Base-by-base conservation (phyloP, 2,329 filamentous ascomycete species). In the Venturiaceae sp. region DNA sequence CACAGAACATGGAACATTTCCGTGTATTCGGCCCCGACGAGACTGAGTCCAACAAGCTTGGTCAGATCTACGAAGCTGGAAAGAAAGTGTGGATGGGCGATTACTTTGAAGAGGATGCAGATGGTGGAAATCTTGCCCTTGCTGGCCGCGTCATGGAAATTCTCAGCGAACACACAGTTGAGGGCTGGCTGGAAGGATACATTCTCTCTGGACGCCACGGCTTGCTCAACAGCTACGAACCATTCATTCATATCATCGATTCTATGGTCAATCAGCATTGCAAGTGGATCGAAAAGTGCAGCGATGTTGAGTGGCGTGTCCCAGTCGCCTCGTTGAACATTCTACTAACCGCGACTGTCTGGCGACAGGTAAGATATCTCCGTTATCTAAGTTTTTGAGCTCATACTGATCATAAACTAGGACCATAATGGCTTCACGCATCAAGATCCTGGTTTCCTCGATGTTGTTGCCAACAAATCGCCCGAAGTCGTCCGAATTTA, bases 211-310 rank as follows among this genome's bases (percentile, higher is more conserved):
- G 88, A 30, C 81, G 88, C 5, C 87, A 91, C 63, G 87, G 88
- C 13, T 69, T 92, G 60, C 80, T 92, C 60, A 91, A 90, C 78
- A 87, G 84, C 68, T 92, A 92, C 73, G 88, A 92, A 70, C 86
- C 87, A 0, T 92, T 92, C 68, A 88, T 91, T 60, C 87, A 91
- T 67, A 83, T 92, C 65, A 90, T 92, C 65, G 87, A 91, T 71
- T 89, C 85, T 1, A 92, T 92, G 87, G 87, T 92, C 61, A 90
- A 90, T 69, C 87, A 90, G 74, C 87, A 92, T 73, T 90, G 86
- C 76, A 92, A 92, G 71, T 91, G 87, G 87, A 80, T 91, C 55
- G 87, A 92, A 70, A 92, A 91, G 74, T 88, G 84, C 63, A 75
- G 84, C n/a, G 87, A 91, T 67, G 84, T 91, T 21, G 83, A 87